phyloP scores from a whole-genome alignment of 805 yeast genomes.

The Barnettozyma californica region DNA sequence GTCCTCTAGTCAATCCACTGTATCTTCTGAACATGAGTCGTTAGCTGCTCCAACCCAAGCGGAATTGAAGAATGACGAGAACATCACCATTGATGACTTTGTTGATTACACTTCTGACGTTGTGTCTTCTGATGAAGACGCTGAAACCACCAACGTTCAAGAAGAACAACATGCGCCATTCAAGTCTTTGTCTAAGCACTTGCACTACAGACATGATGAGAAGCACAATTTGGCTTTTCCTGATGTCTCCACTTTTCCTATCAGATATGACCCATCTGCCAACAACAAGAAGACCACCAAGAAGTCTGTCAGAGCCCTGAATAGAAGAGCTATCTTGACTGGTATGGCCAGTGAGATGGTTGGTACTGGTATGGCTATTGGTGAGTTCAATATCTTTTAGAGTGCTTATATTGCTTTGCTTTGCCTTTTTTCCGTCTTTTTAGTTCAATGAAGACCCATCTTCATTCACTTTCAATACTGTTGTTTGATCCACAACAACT shows the following conservation, averaged over 20 bases:
- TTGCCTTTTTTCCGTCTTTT: not conserved
- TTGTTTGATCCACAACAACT: not conserved
- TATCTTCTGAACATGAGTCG: conserved; percentile 3
- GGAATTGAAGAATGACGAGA: not conserved
- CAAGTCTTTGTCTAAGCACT: conserved; percentile 11
- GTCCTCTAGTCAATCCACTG: not conserved
- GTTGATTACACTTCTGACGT: conserved; percentile 16
- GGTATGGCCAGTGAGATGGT: conserved; percentile 28
- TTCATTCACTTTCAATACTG: not conserved
- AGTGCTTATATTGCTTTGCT: not conserved
- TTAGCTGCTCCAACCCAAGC: not conserved
- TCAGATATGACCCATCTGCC: conserved; percentile 22
- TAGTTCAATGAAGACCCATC: not conserved
- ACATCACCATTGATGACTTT: conserved; percentile 17
- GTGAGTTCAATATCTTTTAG: conserved; percentile 20
- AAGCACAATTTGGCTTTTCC: conserved; percentile 27
- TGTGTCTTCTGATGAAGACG: conserved; percentile 14
- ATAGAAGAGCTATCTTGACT: conserved; percentile 25
- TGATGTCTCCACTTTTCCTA: conserved; percentile 26
- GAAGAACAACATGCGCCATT: not conserved
- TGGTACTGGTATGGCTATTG: conserved; percentile 24
- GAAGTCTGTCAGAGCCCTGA: conserved; percentile 20
- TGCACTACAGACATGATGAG: conserved; percentile 27
- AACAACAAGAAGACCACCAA: conserved; percentile 5
- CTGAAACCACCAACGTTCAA: not conserved